Percentiles rank a stretch among this genome's conserved stretches.
phyloP scores from a whole-genome alignment of 2,329 filamentous ascomycete species.

The Pseudogymnoascus sp. region DNA sequence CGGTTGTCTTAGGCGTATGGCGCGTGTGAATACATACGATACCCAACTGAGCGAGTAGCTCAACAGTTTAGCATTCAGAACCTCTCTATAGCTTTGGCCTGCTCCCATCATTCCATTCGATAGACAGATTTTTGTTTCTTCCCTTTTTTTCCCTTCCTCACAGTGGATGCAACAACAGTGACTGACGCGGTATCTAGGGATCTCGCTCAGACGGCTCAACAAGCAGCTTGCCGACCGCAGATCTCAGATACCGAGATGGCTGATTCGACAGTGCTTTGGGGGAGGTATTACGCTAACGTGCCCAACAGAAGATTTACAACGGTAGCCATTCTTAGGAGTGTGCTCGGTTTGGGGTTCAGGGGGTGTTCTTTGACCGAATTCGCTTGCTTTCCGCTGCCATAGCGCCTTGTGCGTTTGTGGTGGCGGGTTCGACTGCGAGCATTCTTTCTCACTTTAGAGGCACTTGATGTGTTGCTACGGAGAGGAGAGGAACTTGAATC shows the following conservation, averaged over 20 bases:
- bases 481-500: conserved; percentile 3
- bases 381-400: conserved; percentile 7
- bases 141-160: not conserved
- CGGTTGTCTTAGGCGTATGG: conserved; percentile 6
- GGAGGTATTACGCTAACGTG: not conserved
- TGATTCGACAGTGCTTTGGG: conserved; percentile 1
- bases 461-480: conserved; percentile 1
- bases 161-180: conserved; percentile 5
- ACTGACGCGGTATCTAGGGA: conserved; percentile 8
- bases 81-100: conserved; percentile 2
- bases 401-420: conserved; percentile 4
- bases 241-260: conserved; percentile 8
- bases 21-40: conserved; percentile 7
- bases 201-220: conserved; percentile 1
- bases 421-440: not conserved
- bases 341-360: not conserved
- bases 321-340: not conserved
- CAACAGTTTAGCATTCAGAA: conserved; percentile 8
- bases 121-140: conserved; percentile 6
- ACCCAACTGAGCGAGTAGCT: conserved; percentile 2
- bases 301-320: not conserved
- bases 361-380: conserved; percentile 8
- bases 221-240: conserved; percentile 4
- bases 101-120: not conserved
- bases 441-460: conserved; percentile 10